Conservation (phyloP, 2,329 filamentous ascomycete species). For the Ophiostoma tasmaniense region DNA sequence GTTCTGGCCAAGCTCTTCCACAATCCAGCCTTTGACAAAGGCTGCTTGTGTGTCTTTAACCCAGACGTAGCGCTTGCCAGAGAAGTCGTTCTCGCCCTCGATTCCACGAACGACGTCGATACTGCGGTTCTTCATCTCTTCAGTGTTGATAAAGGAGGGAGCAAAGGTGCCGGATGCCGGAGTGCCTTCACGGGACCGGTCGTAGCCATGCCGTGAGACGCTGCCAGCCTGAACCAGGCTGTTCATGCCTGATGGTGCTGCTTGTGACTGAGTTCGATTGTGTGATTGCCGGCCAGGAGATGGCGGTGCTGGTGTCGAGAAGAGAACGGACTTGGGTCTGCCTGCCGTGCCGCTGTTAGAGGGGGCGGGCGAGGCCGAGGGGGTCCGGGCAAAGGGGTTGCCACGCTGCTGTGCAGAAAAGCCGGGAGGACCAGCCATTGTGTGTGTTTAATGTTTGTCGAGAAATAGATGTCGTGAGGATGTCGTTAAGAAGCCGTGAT, state of each 20-base stretch:
- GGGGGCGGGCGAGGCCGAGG: constrained; percentile 53
- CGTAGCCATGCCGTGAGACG: constrained; percentile 35
- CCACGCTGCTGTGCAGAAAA: constrained; percentile 41
- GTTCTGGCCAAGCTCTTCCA: constrained; percentile 66
- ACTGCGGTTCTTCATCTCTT: constrained; percentile 53
- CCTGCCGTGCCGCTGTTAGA: constrained; percentile 35
- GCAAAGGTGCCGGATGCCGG: constrained; percentile 77
- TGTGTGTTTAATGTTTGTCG: background rate
- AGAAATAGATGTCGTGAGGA: background rate
- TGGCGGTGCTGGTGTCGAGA: constrained; percentile 47
- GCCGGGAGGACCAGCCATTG: constrained; percentile 16
- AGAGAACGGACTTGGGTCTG: constrained; percentile 68
- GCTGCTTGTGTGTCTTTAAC: constrained; percentile 77
- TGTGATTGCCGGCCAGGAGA: constrained; percentile 43
- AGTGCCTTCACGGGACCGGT: constrained; percentile 56
- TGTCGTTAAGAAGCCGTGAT: background rate
- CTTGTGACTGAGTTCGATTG: constrained; percentile 30
- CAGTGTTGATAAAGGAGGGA: constrained; percentile 87
- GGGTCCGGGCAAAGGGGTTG: constrained; percentile 68
- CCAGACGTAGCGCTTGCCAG: constrained; percentile 97
- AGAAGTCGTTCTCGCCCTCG: constrained; percentile 98
- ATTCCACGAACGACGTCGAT: constrained; percentile 59
- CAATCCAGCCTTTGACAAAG: constrained; percentile 86
- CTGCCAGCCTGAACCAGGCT: constrained; percentile 19
- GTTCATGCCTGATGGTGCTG: background rate